Evolutionary conservation across 2,329 filamentous ascomycete species (phyloP).

Genomic region (Penicillium sp.): DNA sequence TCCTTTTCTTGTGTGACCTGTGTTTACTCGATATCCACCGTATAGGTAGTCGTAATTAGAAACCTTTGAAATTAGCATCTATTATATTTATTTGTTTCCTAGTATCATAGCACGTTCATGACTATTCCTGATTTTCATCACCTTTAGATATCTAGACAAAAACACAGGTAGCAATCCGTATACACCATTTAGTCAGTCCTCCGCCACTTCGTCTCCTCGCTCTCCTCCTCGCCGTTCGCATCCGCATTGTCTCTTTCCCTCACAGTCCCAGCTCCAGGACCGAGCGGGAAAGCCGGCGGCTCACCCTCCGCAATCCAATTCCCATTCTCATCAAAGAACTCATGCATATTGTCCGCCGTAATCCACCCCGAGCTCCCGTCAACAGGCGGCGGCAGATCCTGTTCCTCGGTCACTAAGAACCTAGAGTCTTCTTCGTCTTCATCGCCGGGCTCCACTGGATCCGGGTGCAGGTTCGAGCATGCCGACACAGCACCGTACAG

Average conservation of each 20-base stretch:
- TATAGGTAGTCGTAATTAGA: conserved; percentile 20
- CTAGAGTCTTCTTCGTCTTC: conserved; percentile 30
- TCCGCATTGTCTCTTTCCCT: conserved; percentile 56
- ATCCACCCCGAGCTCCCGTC: conserved; percentile 53
- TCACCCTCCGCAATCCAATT: conserved; percentile 63
- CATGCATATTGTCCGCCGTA: conserved; percentile 81
- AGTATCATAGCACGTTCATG: background rate
- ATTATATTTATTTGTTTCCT: background rate
- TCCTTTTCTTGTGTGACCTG: conserved; percentile 4
- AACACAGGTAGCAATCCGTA: background rate
- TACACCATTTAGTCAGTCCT: conserved; percentile 37
- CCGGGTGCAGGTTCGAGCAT: conserved; percentile 47
- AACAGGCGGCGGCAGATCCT: conserved; percentile 44
- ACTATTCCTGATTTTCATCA: background rate
- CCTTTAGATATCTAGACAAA: background rate
- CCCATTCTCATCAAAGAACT: conserved; percentile 75
- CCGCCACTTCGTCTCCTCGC: conserved; percentile 51
- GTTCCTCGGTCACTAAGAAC: conserved; percentile 13
- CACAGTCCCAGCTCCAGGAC: conserved; percentile 61
- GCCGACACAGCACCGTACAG: conserved; percentile 45
- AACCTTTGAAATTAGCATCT: conserved; percentile 2
- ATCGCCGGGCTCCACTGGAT: conserved; percentile 37
- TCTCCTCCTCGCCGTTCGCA: conserved; percentile 40
- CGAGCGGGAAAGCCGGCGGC: conserved; percentile 35
- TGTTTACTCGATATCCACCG: conserved; percentile 7